These are phyloP conservation scores for Neonectria sp. DNA, from an alignment of 2,329 filamentous ascomycete species.

Conservation along the genomic window DNA sequence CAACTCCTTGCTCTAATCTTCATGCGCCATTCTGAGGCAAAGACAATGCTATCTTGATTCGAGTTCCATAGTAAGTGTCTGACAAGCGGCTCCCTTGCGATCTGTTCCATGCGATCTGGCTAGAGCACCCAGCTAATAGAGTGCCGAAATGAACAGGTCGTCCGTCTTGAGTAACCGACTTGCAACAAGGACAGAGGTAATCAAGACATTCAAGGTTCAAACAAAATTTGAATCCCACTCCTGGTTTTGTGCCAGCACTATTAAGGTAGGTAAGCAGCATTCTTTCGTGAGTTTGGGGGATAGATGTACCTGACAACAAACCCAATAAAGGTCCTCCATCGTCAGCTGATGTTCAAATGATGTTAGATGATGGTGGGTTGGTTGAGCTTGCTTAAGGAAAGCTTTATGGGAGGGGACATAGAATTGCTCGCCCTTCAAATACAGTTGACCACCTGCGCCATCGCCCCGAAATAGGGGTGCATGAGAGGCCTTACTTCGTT, in stretches of 20 bases:
- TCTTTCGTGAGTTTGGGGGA: neutral
- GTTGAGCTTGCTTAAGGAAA: conserved; percentile 1
- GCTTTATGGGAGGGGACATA: conserved; percentile 1
- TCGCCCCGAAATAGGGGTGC: conserved; percentile 2
- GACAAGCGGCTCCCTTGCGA: neutral
- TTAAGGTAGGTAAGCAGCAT: neutral
- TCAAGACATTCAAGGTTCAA: neutral
- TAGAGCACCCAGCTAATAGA: conserved; percentile 1
- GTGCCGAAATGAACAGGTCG: neutral
- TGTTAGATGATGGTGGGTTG: neutral
- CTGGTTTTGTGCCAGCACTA: conserved; percentile 7
- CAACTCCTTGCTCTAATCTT: neutral
- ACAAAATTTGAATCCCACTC: neutral
- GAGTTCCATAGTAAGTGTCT: neutral
- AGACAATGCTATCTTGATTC: conserved; percentile 4
- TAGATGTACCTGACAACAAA: conserved; percentile 1
- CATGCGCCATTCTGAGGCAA: neutral
- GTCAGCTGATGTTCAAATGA: conserved; percentile 1
- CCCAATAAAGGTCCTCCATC: neutral
- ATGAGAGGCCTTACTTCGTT: conserved; percentile 5
- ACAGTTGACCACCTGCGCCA: neutral
- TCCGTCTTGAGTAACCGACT: neutral
- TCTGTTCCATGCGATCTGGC: neutral
- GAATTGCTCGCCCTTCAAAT: conserved; percentile 2
- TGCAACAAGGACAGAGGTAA: neutral